Evolutionary conservation across 23 red algal species (phyloP), one percentile per base, ranked within the genome.

Genomic region (Gracilaria caudata): DNA sequence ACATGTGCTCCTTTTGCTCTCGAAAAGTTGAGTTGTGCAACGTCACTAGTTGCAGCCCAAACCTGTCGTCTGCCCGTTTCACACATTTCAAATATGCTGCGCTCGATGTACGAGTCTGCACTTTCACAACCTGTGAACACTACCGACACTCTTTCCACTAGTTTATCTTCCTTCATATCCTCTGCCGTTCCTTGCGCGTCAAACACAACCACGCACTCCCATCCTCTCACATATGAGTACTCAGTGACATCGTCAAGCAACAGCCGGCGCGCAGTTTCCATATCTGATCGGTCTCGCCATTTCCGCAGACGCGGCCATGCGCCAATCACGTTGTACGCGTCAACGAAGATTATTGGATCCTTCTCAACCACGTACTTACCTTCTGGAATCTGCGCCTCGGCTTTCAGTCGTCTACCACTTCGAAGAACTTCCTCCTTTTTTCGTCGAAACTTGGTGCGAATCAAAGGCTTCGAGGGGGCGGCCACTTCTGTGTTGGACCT

Each of bases 311-410:
- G 74, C 9, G 71, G 70, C 92, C 92, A 94, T 28, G 61, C 77
- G 12, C 92, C 92, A 55, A 94, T 71, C 3, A 94, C 92, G 37
- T 94, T 94, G 79, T 94, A 94, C 45, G 66, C 92, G 51, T 94
- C 92, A 83, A 94, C 83, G 79, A 88, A 74, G 20, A 81, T 32
- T 35, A 94, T 83, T 13, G 92, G 92, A 12, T 74, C 73, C 13
- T 51, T 34, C 24, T 7, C 60, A 47, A 61, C 10, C 8, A 66
- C 59, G 54, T 80, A 89, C 28, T 80, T 89, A 30, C 86, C 86
- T 46, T 80, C 73, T 4, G 86, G 86, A 36, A 89, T 64, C 28
- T 89, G 24, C 41, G 86, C 43, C 12, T 58, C 59, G 10, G 33
- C 65, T 20, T 75, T 9, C 32, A 51, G 13, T 26, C 68, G 57